These are phyloP conservation scores for Alternaria conjuncta DNA, from an alignment of 2,329 filamentous ascomycete species.

Conservation along the genomic window DNA sequence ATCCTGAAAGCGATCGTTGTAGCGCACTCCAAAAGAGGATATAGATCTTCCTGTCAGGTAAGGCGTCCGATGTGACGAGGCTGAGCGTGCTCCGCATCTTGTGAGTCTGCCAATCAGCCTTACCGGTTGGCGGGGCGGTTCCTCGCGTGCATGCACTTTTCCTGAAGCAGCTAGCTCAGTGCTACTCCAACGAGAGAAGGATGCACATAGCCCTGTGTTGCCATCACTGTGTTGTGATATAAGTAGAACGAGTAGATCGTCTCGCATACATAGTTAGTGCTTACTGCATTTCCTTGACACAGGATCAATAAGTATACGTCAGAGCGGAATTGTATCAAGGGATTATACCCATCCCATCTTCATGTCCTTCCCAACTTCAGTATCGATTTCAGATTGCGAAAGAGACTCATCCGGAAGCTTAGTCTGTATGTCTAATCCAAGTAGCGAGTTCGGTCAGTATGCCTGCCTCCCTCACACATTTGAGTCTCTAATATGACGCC, in stretches of 20 bases:
- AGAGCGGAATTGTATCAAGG: not conserved
- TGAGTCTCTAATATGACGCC: not conserved
- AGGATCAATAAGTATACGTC: not conserved
- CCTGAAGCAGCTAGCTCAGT: not conserved
- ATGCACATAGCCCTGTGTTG: not conserved
- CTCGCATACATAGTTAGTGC: not conserved
- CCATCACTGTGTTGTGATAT: not conserved
- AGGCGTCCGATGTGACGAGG: conserved; percentile 1
- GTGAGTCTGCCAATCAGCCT: not conserved
- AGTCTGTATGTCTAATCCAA: not conserved
- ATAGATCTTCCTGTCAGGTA: not conserved
- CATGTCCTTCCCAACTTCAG: not conserved
- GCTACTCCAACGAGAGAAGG: not conserved
- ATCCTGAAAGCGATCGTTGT: not conserved
- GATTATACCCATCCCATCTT: not conserved
- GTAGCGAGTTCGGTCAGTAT: not conserved
- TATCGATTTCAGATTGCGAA: not conserved
- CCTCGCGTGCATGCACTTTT: not conserved
- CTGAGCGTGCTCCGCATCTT: conserved; percentile 1
- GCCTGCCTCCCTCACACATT: not conserved
- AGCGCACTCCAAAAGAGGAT: not conserved
- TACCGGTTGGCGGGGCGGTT: not conserved
- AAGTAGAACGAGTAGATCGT: not conserved
- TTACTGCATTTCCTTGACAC: not conserved
- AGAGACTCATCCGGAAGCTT: not conserved